A percentile compares a stretch with the other conserved stretches of the same genome.
These are phyloP conservation scores for Eucalyptus paniculata DNA, from an alignment of 345 rosid species.

Conservation along the genomic window DNA sequence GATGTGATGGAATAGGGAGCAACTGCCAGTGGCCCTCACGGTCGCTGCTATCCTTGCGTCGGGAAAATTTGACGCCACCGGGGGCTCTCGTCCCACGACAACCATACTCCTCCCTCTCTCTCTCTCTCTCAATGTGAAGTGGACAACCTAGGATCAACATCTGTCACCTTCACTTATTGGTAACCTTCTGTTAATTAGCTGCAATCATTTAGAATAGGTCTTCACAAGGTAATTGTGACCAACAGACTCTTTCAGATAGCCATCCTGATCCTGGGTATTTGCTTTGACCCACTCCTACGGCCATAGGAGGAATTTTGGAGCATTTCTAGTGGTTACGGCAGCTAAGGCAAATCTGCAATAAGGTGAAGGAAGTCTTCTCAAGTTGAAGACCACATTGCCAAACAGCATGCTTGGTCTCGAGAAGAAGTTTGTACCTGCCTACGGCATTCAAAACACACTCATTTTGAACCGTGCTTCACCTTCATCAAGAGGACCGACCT, in stretches of 20 bases:
- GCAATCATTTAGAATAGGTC: not conserved
- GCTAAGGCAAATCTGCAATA: not conserved
- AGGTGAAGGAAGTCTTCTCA: not conserved
- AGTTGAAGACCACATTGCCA: not conserved
- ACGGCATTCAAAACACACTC: not conserved
- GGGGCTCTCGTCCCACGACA: too few relatives aligned
- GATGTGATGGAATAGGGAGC: too few relatives aligned
- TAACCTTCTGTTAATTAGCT: not conserved
- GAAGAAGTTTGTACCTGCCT: not conserved
- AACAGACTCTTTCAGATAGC: not conserved
- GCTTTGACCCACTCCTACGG: not conserved
- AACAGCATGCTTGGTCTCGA: not conserved
- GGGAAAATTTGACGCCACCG: too few relatives aligned
- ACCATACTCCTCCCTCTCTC: not conserved
- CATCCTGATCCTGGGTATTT: not conserved
- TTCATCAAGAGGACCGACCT: not conserved
- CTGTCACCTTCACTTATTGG: not conserved
- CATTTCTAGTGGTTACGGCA: not conserved
- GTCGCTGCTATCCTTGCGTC: too few relatives aligned
- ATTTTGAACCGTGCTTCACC: not conserved
- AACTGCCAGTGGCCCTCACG: too few relatives aligned
- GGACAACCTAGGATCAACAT: not conserved
- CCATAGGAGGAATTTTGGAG: not conserved
- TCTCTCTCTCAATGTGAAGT: not conserved
- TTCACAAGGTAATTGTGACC: not conserved